phyloP scores from a whole-genome alignment of 2,329 filamentous ascomycete genomes.

The Fusarium annulatum region DNA sequence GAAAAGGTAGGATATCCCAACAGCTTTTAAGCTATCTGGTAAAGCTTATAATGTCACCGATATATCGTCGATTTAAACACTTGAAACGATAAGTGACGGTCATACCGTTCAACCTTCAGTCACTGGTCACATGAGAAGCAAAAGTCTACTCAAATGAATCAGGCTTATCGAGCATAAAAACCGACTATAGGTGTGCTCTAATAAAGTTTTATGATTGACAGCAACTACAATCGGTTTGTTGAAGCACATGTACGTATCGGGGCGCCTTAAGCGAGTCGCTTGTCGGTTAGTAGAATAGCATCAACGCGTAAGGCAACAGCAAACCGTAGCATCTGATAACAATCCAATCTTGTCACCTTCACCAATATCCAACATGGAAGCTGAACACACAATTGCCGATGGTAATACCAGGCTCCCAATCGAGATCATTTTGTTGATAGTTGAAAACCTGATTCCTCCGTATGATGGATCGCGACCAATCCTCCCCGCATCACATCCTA shows the following conservation, averaged over 20 bases:
- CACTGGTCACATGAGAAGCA: not conserved
- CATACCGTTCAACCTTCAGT: fast-evolving
- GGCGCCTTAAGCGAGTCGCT: not conserved
- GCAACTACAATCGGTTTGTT: not conserved
- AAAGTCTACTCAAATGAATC: not conserved
- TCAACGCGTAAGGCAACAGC: not conserved
- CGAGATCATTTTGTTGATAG: constrained; percentile 26
- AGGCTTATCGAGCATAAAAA: too few relatives aligned
- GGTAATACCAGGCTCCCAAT: not conserved
- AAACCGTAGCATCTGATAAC: not conserved
- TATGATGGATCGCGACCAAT: not conserved
- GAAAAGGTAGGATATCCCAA: fast-evolving
- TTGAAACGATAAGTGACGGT: not conserved
- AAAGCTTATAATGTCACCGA: fast-evolving
- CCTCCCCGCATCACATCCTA: not conserved
- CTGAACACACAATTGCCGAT: fast-evolving
- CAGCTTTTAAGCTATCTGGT: not conserved
- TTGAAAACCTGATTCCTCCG: constrained; percentile 4
- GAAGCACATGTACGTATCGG: not conserved
- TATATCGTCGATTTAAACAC: fast-evolving
- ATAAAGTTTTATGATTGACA: not conserved
- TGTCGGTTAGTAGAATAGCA: not conserved
- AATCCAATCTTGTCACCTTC: not conserved
- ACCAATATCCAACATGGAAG: not conserved
- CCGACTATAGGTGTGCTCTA: too few relatives aligned